phyloP scores from a whole-genome alignment of 345 rosid species.

The Syzygium grande region DNA sequence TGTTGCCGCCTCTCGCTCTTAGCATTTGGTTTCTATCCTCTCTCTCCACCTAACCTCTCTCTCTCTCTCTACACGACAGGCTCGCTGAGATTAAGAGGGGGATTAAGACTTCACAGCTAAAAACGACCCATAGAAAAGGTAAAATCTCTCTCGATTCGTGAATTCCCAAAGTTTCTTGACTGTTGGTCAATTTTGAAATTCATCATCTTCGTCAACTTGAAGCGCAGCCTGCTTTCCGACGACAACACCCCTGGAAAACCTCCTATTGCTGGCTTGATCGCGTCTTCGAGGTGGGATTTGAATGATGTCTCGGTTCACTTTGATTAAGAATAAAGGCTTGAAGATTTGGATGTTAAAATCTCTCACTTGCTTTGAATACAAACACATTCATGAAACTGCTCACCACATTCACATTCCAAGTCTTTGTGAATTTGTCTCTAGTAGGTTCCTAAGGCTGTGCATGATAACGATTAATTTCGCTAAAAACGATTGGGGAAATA shows the following conservation, averaged over 20 bases:
- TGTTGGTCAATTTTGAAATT: too few relatives aligned
- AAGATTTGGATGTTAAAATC: neutral
- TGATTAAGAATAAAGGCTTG: neutral
- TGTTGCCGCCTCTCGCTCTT: neutral
- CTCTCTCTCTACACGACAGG: neutral
- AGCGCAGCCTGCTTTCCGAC: neutral
- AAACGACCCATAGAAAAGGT: too few relatives aligned
- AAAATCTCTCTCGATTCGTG: too few relatives aligned
- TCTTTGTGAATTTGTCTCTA: neutral
- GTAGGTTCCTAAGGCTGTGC: fast-evolving
- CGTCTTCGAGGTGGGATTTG: neutral
- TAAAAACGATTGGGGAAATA: too few relatives aligned
- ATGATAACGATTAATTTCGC: too few relatives aligned
- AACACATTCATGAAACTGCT: fast-evolving
- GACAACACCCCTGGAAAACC: neutral
- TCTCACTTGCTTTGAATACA: neutral
- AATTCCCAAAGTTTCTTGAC: too few relatives aligned
- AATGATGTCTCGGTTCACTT: neutral
- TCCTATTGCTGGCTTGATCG: neutral
- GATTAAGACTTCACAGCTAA: neutral
- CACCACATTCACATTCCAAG: fast-evolving
- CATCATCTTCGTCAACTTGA: neutral
- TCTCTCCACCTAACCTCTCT: too few relatives aligned
- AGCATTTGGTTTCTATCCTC: neutral
- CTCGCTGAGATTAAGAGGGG: neutral